phyloP scores from a whole-genome alignment of 1,139 yeast genomes.

The Pichia sp. region DNA sequence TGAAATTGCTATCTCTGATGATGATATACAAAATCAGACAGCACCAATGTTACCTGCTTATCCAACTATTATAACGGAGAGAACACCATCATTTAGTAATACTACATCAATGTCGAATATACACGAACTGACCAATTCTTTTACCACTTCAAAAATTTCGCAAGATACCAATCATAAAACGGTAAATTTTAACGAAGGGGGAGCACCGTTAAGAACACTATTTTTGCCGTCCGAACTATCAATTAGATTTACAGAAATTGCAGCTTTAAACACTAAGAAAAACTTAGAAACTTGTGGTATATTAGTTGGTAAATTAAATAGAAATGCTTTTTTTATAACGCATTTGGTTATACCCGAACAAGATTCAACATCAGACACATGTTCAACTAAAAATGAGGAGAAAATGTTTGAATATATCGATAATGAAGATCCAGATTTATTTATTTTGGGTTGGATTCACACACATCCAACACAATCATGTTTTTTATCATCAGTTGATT shows the following conservation, averaged over 20 bases:
- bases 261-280: slow-evolving; percentile 39
- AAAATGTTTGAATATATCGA: slow-evolving; percentile 47
- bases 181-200: slow-evolving; percentile 42
- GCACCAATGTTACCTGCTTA: not conserved
- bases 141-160: not conserved
- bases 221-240: slow-evolving; percentile 42
- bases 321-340: slow-evolving; percentile 55
- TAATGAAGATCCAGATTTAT: slow-evolving; percentile 37
- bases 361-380: slow-evolving; percentile 51
- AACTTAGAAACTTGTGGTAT: slow-evolving; percentile 61
- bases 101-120: not conserved
- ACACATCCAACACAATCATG: slow-evolving; percentile 65
- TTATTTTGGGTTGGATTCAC: slow-evolving; percentile 63
- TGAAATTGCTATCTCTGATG: slow-evolving; percentile 17
- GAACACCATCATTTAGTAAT: not conserved
- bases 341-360: slow-evolving; percentile 54
- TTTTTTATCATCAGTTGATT: slow-evolving; percentile 52
- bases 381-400: slow-evolving; percentile 52
- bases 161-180: slow-evolving; percentile 34
- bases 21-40: slow-evolving; percentile 1
- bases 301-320: slow-evolving; percentile 47
- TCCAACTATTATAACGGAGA: not conserved
- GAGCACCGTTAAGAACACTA: slow-evolving; percentile 43
- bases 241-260: slow-evolving; percentile 36
- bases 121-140: not conserved